These are phyloP conservation scores for Verticillium klebahnii DNA, from an alignment of 2,329 filamentous ascomycete genomes.

Conservation along the genomic window DNA sequence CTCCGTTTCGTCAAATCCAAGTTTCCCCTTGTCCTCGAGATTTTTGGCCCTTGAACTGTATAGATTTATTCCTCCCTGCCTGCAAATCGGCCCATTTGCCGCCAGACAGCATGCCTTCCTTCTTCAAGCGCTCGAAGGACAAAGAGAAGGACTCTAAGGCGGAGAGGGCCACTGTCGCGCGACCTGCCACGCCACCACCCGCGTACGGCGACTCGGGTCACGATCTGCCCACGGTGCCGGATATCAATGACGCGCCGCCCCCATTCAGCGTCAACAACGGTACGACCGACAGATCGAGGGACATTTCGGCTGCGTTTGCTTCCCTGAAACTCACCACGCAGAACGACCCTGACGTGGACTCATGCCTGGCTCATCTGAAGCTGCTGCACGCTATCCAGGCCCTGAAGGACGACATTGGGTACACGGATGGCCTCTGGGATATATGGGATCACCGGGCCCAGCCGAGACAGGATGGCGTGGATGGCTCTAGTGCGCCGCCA, in stretches of 20 bases:
- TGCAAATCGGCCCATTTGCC: not conserved
- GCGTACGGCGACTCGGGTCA: constrained; percentile 4
- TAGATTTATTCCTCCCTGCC: not conserved
- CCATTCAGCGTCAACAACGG: constrained; percentile 7
- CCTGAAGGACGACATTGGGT: constrained; percentile 63
- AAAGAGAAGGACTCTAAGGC: constrained; percentile 8
- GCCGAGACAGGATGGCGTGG: constrained; percentile 16
- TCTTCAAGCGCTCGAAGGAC: constrained; percentile 8
- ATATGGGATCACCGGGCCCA: constrained; percentile 46
- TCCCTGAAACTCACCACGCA: constrained; percentile 27
- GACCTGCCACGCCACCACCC: constrained; percentile 9
- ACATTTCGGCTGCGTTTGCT: constrained; percentile 32
- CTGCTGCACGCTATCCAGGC: constrained; percentile 63
- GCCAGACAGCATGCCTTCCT: constrained; percentile 5
- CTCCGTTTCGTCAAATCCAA: not conserved
- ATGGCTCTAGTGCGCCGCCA: not conserved
- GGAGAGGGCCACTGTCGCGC: constrained; percentile 4
- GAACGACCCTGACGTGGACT: constrained; percentile 37
- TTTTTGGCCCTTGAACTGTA: too few relatives aligned
- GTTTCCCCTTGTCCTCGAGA: too few relatives aligned
- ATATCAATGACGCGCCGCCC: constrained; percentile 8
- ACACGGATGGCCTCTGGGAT: constrained; percentile 62
- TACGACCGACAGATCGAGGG: not conserved
- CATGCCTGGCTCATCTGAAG: constrained; percentile 70
- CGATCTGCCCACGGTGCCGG: constrained; percentile 2